Conservation (phyloP, 805 yeast genomes). For the Starmerella stigmatis region DNA sequence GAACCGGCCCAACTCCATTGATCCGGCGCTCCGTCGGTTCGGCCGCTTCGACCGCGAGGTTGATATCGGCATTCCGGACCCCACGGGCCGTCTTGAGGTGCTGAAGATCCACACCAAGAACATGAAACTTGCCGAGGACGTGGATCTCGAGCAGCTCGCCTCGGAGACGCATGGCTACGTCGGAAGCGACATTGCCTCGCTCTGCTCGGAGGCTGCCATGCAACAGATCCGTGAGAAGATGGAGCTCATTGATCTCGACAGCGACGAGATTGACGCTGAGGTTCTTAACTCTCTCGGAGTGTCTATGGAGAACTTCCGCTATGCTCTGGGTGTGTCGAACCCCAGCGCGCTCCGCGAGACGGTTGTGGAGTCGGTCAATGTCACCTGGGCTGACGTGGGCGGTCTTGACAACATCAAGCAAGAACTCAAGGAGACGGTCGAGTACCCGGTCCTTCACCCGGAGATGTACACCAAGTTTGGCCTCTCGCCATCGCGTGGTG, state of each 20-base stretch:
- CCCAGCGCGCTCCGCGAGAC: slow-evolving; percentile 99
- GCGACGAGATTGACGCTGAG: slow-evolving; percentile 95
- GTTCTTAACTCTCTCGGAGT: slow-evolving; percentile 92
- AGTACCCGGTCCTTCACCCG: slow-evolving; percentile 97
- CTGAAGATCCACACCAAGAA: slow-evolving; percentile 95
- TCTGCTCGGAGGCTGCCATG: slow-evolving; percentile 99
- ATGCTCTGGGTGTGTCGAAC: slow-evolving; percentile 93
- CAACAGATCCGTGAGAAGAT: slow-evolving; percentile 99
- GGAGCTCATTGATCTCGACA: slow-evolving; percentile 93
- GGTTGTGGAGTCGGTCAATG: slow-evolving; percentile 96
- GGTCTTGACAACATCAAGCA: slow-evolving; percentile 93
- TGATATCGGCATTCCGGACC: slow-evolving; percentile 91
- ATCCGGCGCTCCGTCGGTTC: slow-evolving; percentile 75
- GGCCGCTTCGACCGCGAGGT: slow-evolving; percentile 83
- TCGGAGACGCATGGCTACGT: slow-evolving; percentile 98
- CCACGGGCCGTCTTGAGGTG: slow-evolving; percentile 94
- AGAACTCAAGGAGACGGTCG: slow-evolving; percentile 97
- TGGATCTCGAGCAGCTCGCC: slow-evolving; percentile 90
- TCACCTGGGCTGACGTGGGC: slow-evolving; percentile 99
- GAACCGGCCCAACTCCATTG: slow-evolving; percentile 75
- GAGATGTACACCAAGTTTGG: slow-evolving; percentile 98
- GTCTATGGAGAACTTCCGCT: slow-evolving; percentile 97
- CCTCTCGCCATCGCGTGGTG: slow-evolving; percentile 96
- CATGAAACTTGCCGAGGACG: slow-evolving; percentile 93
- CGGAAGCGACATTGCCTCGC: slow-evolving; percentile 96